Evolutionary conservation across 352 stramenopile genomes (phyloP), one percentile per base, ranked within the genome.

Genomic region (Globisporangium splendens): DNA sequence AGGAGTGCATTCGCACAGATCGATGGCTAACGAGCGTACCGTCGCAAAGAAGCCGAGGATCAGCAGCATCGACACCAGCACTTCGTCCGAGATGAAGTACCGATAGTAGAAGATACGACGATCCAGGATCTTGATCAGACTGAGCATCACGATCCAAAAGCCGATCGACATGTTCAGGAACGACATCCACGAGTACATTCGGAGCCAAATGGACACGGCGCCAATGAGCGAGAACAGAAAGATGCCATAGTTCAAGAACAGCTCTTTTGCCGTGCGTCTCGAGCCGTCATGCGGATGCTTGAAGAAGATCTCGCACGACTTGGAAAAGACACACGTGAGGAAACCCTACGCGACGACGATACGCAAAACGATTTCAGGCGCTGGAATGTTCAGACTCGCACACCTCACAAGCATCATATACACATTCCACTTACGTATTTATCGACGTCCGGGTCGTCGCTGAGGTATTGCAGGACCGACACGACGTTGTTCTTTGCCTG

Each of bases 91-190:
- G 54, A 95, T 80, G 59, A 95, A 95, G 63, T 90, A 89, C 3
- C 86, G 86, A 51, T 95, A 95, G 69, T 93, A 93, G 46, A 95
- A 95, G 46, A 95, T 75, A 18, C 86, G 86, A 14, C 82, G 86
- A 54, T 95, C 83, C 21, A 93, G 59, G 20, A 93, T 75, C 70
- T 91, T 93, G 61, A 93, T 79, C 1, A 91, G 61, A 55, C 76
- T 86, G 17, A 91, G 69, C 51, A 66, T 50, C 38, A 80, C 59
- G 48, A 91, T 79, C 68, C 74, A 89, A 18, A 91, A 80, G 31
- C 73, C 83, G 49, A 93, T 83, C 15, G 76, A 62, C 15, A 88
- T 54, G 48, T 93, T 77, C 31, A 95, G 50, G 56, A 95, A 93
- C 15, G 86, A 90, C 8, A 88, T 52, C 74, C 78, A 87, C 58